These are phyloP conservation scores for Aspergillus quadrilineatus DNA, from an alignment of 2,329 filamentous ascomycete genomes.

Conservation along the genomic window DNA sequence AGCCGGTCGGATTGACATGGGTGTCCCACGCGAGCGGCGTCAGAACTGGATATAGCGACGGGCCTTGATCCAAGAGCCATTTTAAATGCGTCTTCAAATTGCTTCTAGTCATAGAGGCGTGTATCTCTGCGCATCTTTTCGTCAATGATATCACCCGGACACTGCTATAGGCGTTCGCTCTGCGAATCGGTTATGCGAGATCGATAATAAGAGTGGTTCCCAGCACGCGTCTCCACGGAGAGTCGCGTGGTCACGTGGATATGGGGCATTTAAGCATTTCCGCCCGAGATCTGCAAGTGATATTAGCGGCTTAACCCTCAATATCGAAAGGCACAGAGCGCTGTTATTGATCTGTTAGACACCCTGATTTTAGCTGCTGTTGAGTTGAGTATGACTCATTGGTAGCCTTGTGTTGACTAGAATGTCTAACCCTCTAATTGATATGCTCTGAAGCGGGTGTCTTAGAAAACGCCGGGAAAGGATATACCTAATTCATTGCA, in stretches of 20 bases:
- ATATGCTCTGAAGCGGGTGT: too few species aligned
- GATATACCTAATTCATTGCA: too few species aligned
- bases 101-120: conserved; percentile 50
- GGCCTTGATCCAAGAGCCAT: conserved; percentile 48
- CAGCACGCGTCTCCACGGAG: conserved; percentile 19
- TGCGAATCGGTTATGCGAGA: conserved; percentile 5
- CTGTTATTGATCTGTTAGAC: too few species aligned
- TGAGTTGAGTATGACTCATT: too few species aligned
- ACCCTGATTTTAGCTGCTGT: too few species aligned
- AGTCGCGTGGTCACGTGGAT: conserved; percentile 27
- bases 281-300: too few species aligned
- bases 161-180: conserved; percentile 10
- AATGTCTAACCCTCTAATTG: too few species aligned
- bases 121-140: conserved; percentile 29
- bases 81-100: conserved; percentile 47
- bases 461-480: too few species aligned
- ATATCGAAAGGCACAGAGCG: too few species aligned
- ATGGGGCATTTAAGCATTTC: background rate
- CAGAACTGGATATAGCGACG: conserved; percentile 33
- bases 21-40: conserved; percentile 29
- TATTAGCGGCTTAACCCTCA: too few species aligned
- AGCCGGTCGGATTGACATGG: conserved; percentile 15
- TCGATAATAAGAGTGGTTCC: conserved; percentile 3
- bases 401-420: too few species aligned
- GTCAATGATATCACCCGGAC: conserved; percentile 1